These are phyloP conservation scores for Combretum micranthum DNA, from an alignment of 345 rosid species.

Conservation along the genomic window DNA sequence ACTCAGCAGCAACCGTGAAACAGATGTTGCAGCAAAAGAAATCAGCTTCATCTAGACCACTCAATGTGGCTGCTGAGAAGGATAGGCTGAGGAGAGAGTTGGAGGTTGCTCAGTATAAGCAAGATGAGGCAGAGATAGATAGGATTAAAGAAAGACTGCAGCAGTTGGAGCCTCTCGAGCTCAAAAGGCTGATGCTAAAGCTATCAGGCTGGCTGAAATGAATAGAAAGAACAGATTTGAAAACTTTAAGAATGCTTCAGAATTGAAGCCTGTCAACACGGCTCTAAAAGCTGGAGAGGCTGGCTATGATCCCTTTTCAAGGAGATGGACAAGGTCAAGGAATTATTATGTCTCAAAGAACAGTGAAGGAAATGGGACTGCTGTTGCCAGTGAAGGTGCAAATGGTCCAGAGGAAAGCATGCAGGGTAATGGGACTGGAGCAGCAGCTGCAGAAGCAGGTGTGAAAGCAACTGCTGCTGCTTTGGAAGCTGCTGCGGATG, in stretches of 20 bases:
- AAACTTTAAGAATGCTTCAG: conserved; percentile 93
- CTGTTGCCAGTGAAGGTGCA: conserved; percentile 20
- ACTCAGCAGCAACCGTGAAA: conserved; percentile 90
- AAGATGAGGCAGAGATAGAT: conserved; percentile 69
- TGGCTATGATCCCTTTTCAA: conserved; percentile 96
- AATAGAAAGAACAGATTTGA: conserved; percentile 90
- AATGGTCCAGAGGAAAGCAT: conserved; percentile 19
- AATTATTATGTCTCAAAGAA: conserved; percentile 70
- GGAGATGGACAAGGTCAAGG: conserved; percentile 96
- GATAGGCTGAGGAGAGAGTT: conserved; percentile 83
- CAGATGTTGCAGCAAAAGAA: conserved; percentile 98
- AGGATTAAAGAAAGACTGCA: conserved; percentile 64
- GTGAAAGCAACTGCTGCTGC: conserved; percentile 72
- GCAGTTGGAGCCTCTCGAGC: conserved; percentile 73
- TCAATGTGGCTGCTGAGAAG: conserved; percentile 95
- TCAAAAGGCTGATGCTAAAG: conserved; percentile 65
- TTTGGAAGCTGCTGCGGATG: conserved; percentile 90
- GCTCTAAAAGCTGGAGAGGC: conserved; percentile 92
- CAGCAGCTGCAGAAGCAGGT: conserved; percentile 30
- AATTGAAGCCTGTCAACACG: conserved; percentile 43
- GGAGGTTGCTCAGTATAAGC: conserved; percentile 66
- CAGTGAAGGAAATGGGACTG: conserved; percentile 23
- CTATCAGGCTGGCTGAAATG: conserved; percentile 88
- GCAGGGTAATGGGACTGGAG: conserved; percentile 19
- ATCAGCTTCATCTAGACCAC: conserved; percentile 72